Conservation (phyloP, 2,329 filamentous ascomycete genomes). For the Penicillium sp. region DNA sequence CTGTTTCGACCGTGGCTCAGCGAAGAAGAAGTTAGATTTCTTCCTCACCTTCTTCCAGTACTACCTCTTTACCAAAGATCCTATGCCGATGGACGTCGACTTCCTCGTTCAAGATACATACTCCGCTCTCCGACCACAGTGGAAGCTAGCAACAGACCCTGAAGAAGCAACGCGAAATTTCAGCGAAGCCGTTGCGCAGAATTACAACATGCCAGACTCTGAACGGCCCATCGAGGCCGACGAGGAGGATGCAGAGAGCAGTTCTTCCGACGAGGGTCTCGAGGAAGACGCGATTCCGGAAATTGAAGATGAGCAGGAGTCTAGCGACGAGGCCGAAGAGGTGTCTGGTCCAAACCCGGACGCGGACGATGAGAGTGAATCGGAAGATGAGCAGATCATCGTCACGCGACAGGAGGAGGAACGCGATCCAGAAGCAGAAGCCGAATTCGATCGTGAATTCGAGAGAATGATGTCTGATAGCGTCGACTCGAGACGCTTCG, state of each 20-base stretch:
- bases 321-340: conserved; percentile 56
- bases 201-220: conserved; percentile 78
- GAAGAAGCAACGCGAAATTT: conserved; percentile 85
- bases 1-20: conserved; percentile 90
- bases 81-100: conserved; percentile 93
- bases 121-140: conserved; percentile 82
- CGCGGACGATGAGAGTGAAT: conserved; percentile 53
- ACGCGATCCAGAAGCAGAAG: conserved; percentile 89
- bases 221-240: conserved; percentile 73
- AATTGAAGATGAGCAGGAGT: conserved; percentile 59
- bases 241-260: conserved; percentile 72
- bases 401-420: conserved; percentile 90
- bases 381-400: conserved; percentile 85
- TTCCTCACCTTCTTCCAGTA: conserved; percentile 95
- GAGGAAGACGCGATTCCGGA: conserved; percentile 63
- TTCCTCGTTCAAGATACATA: conserved; percentile 95
- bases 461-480: conserved; percentile 99
- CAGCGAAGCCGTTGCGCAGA: conserved; percentile 83
- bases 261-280: conserved; percentile 76
- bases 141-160: conserved; percentile 80
- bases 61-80: conserved; percentile 88
- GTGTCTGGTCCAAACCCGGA: conserved; percentile 52
- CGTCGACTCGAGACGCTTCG: conserved; percentile 91
- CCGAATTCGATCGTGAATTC: conserved; percentile 96
- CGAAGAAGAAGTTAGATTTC: conserved; percentile 97